Evolutionary conservation across 1,139 yeast genomes (phyloP), one percentile per base, ranked within the genome.

Genomic region (Hansenula sp.): DNA sequence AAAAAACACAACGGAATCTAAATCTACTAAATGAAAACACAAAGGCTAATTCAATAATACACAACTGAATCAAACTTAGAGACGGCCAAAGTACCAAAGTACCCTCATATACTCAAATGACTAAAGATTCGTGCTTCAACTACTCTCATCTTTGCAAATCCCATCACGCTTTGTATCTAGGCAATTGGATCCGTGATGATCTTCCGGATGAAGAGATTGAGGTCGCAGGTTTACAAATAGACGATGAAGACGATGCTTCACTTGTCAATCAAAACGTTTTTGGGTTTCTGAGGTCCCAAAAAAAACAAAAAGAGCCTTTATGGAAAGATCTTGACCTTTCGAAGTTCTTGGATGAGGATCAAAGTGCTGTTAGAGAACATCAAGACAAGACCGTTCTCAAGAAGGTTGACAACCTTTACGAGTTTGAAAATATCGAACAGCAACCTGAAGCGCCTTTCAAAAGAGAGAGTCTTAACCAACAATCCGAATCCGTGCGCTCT

Each of bases 161-260:
- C 0, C 62, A 60, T 29, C 62, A 67, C 38, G 65, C 64, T 1
- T 52, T 65, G 4, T 66, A 66, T 44, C 54, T 60, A 24, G 66
- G 68, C 36, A 58, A 58, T 33, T 70, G 74, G 75, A 61, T 61
- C 4, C 51, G 53, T 11, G 72, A 68, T 38, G 58, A 51, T 28
- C 52, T 69, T 7, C 67, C 67, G 1, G 63, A 55, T 47, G 74
- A 69, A 41, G 68, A 65, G 27, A 58, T 70, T 2, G 72, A 68
- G 16, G 51, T 63, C 11, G 49, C 51, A 2, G 50, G 50, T 4
- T 19, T 55, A 8, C 29, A 44, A 7, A 40, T 40, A n/a, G 36
- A 24, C 17, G 38, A 57, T n/a, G 57, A 54, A 5, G 61, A 58
- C 5, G 50, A 49, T 10, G 57, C 52, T 17, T 29, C 47, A 4